phyloP scores from a whole-genome alignment of 2,329 filamentous ascomycete genomes.

The Fusarium concolor region DNA sequence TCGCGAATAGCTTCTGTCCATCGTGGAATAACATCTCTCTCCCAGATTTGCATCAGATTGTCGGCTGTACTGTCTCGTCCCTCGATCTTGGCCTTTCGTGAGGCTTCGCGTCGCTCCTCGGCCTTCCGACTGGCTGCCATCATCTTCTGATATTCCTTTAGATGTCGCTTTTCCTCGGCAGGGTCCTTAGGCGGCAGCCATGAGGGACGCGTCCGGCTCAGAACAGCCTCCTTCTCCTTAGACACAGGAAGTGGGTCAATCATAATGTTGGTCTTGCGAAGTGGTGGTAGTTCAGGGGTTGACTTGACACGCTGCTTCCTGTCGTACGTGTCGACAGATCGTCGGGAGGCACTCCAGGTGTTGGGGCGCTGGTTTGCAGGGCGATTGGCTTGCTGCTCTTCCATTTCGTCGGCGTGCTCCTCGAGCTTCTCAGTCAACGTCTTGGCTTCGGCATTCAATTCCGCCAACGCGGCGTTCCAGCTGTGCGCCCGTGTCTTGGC shows the following conservation, averaged over 20 bases:
- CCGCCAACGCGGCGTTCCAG: slow-evolving; percentile 77
- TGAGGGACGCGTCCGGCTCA: slow-evolving; percentile 82
- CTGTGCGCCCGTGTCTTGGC: slow-evolving; percentile 72
- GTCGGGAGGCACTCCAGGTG: slow-evolving; percentile 54
- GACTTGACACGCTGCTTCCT: slow-evolving; percentile 70
- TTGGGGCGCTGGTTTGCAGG: slow-evolving; percentile 53
- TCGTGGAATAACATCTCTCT: slow-evolving; percentile 79
- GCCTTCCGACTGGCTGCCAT: slow-evolving; percentile 73
- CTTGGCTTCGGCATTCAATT: slow-evolving; percentile 78
- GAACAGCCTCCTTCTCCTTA: slow-evolving; percentile 86
- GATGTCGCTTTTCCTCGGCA: slow-evolving; percentile 88
- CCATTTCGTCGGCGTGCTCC: slow-evolving; percentile 75
- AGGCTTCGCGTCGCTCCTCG: slow-evolving; percentile 68
- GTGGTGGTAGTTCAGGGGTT: slow-evolving; percentile 74
- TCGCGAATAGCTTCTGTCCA: slow-evolving; percentile 79
- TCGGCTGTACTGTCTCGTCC: slow-evolving; percentile 66
- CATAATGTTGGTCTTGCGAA: slow-evolving; percentile 81
- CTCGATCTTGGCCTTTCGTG: slow-evolving; percentile 62
- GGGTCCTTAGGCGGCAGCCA: slow-evolving; percentile 91
- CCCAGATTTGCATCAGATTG: slow-evolving; percentile 74
- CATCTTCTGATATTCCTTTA: slow-evolving; percentile 88
- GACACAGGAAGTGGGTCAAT: slow-evolving; percentile 86
- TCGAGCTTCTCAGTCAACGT: slow-evolving; percentile 84
- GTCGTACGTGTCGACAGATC: slow-evolving; percentile 52
- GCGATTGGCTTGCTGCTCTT: slow-evolving; percentile 52